A percentile compares a stretch with the other conserved stretches of the same genome.
Evolutionary conservation across 176 grass and related monocot genomes (phyloP).

Genomic region (Aegilops sharonensis): DNA sequence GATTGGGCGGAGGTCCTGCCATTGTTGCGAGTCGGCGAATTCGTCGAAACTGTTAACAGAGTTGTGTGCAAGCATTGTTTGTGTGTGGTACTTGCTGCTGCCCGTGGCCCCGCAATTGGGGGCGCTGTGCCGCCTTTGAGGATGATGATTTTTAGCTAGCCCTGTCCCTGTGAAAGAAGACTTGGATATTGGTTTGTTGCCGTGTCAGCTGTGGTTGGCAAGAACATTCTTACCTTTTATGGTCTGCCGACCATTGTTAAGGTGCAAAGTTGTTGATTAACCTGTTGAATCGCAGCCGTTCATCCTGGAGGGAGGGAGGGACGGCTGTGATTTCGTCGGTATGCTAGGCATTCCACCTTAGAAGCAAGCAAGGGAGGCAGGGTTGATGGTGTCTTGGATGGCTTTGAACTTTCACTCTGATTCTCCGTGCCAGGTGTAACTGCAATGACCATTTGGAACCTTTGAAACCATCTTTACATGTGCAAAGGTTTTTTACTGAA

Average conservation of each 20-base stretch:
- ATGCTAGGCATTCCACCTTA: background rate
- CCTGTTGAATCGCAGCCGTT: background rate
- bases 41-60: constrained; percentile 22
- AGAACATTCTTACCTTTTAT: background rate
- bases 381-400: background rate
- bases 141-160: constrained; percentile 3
- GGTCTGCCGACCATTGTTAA: background rate
- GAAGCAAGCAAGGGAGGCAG: no score
- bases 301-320: background rate
- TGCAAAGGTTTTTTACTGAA: no score
- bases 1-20: constrained; percentile 29
- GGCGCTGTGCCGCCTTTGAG: background rate
- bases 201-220: no score
- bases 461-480: no score
- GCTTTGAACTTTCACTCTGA: background rate
- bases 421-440: background rate
- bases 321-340: background rate
- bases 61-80: constrained; percentile 17
- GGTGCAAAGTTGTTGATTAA: background rate
- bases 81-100: background rate
- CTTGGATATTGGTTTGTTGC: constrained; percentile 10
- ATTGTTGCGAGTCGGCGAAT: constrained; percentile 15
- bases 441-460: no score
- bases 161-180: background rate
- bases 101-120: constrained; percentile 14